Evolutionary conservation across 177 flowering plant genomes (phyloP).

Genomic region (Telopea speciosissima): DNA sequence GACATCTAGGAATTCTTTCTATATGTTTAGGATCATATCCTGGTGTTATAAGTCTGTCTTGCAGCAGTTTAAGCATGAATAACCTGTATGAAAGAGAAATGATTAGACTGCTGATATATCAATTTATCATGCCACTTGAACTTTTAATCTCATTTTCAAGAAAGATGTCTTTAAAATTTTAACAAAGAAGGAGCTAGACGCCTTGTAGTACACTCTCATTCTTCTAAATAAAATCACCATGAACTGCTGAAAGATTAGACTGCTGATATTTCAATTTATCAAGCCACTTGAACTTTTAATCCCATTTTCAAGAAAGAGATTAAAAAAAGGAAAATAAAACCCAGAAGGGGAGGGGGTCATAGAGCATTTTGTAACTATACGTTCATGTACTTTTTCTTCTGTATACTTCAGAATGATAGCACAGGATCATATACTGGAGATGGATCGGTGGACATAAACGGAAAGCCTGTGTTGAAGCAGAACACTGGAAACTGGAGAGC

Average conservation of each 20-base stretch:
- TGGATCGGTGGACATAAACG: constrained; percentile 80
- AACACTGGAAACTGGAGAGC: constrained; percentile 95
- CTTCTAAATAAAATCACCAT: not conserved
- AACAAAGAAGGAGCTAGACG: not conserved
- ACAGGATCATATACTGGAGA: constrained; percentile 64
- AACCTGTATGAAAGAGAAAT: not conserved
- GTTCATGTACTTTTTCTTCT: not conserved
- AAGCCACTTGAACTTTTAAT: too few relatives aligned
- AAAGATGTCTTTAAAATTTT: too few relatives aligned
- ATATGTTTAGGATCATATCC: not conserved
- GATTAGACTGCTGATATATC: not conserved
- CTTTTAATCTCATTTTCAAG: too few relatives aligned
- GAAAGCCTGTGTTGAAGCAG: constrained; percentile 61
- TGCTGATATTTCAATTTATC: too few relatives aligned
- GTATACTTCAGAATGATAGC: constrained; percentile 33
- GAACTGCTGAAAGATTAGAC: too few relatives aligned
- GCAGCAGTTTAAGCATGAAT: not conserved
- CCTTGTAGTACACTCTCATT: not conserved
- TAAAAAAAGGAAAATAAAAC: not conserved
- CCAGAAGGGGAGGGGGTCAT: not conserved
- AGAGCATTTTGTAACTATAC: not conserved
- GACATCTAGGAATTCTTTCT: not conserved
- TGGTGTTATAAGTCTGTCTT: too few relatives aligned
- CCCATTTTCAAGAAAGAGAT: too few relatives aligned
- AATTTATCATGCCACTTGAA: not conserved